Base-by-base conservation (phyloP, 495 filamentous ascomycete genomes). In the Penicillium diatomitis region DNA sequence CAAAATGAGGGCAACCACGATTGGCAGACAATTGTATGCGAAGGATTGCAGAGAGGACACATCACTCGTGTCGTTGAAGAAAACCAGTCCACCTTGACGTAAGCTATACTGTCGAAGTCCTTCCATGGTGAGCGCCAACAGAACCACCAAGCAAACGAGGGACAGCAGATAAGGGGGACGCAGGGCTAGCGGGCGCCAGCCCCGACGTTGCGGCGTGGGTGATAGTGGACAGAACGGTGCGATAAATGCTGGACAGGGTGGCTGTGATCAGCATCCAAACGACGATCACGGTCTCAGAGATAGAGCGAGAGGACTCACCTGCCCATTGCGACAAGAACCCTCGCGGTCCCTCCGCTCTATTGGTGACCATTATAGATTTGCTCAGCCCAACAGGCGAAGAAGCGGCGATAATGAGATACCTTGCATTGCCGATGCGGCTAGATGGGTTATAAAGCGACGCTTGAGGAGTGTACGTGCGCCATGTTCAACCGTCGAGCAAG, bases 1-100 rank as follows among this genome's bases (percentile, higher is more conserved):
- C 2, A 71, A 62, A 6, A 65, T 34, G 4, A 70, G 57, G 7
- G 66, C 60, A 30, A 62, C 38, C 38, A 71, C 66, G 39, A 69
- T 67, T 32, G 68, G 68, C 4, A 71, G 31, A 48, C 70, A 69
- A 41, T 70, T 70, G 47, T 70, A 71, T 36, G 56, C 57, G 36
- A 71, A 67, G 0, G 68, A 67, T 41, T 67, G 57, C 6, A 52
- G 8, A 30, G 52, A n/a, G 45, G 63, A 59, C 41, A 71, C 55
- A 32, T 65, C 60, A 32, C 65, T 61, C 41, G 68, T 70, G 41
- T 65, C 56, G 7, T 44, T 29, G 12, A 68, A 65, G 40, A 67
- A 67, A 32, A 61, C 51, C 37, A 71, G 50, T 2, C 68, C 68
- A 5, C 63, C 66, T 38, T 60, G 39, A 0, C 53, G 54, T 10